Conservation (phyloP, 345 rosid genomes). For the Cardamine occulta region DNA sequence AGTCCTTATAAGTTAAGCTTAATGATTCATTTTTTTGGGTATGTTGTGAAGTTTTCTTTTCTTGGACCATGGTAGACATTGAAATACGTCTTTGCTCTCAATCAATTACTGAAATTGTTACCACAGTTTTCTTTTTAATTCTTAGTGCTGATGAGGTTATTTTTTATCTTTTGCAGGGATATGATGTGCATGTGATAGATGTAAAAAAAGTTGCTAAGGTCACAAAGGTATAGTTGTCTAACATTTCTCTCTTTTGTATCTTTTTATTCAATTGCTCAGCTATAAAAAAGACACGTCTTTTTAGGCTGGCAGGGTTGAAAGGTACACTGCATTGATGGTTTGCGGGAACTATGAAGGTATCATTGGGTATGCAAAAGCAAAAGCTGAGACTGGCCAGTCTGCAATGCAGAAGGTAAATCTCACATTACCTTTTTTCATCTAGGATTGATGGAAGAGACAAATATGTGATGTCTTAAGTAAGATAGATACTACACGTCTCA, state of each 20-base stretch:
- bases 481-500: not conserved
- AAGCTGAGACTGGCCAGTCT: slow-evolving; percentile 71
- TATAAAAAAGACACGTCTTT: slow-evolving; percentile 28
- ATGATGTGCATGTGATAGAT: slow-evolving; percentile 82
- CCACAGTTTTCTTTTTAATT: not conserved
- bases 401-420: slow-evolving; percentile 86
- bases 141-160: not conserved
- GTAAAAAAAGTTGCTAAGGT: slow-evolving; percentile 91
- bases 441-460: not conserved
- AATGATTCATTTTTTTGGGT: not conserved
- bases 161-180: slow-evolving; percentile 63
- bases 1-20: slow-evolving; percentile 1
- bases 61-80: not conserved
- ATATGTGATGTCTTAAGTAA: not conserved
- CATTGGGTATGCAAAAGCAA: slow-evolving; percentile 91
- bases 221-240: slow-evolving; percentile 68
- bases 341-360: slow-evolving; percentile 94
- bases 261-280: slow-evolving; percentile 18
- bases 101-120: not conserved
- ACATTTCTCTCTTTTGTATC: slow-evolving; percentile 23
- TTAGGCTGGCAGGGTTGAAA: slow-evolving; percentile 81
- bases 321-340: slow-evolving; percentile 79
- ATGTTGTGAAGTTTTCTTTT: slow-evolving; percentile 10
- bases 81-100: not conserved
- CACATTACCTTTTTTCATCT: slow-evolving; percentile 19